phyloP scores from a whole-genome alignment of 108 stramenopile species.

The Seminavis robusta region DNA sequence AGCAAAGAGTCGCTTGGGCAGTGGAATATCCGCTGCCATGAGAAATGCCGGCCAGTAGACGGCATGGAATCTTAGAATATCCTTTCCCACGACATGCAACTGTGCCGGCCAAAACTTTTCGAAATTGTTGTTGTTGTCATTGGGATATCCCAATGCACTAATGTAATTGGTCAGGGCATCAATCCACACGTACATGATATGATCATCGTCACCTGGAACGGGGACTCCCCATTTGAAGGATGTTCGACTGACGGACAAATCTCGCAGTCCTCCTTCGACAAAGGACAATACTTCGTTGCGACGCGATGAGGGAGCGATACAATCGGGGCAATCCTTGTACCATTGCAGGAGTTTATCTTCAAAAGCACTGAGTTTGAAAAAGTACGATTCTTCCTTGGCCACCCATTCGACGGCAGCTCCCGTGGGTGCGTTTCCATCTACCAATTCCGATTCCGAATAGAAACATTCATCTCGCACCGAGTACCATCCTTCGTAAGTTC shows the following conservation, averaged over 20 bases:
- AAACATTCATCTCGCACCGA: conserved; percentile 96
- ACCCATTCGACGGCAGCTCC: conserved; percentile 93
- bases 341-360: conserved; percentile 77
- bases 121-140: conserved; percentile 46
- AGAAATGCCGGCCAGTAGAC: conserved; percentile 98
- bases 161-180: conserved; percentile 97
- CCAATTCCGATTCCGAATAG: conserved; percentile 91
- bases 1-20: conserved; percentile 90
- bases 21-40: conserved; percentile 92
- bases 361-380: conserved; percentile 89
- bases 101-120: conserved; percentile 85
- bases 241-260: conserved; percentile 90
- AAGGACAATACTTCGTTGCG: conserved; percentile 87
- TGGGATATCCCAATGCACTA: conserved; percentile 87
- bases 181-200: conserved; percentile 99
- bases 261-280: conserved; percentile 83
- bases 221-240: conserved; percentile 94
- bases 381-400: conserved; percentile 95
- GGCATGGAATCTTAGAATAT: conserved; percentile 96
- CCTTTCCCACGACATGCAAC: conserved; percentile 96
- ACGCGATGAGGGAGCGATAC: conserved; percentile 86
- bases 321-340: conserved; percentile 80
- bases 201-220: conserved; percentile 86
- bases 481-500: conserved; percentile 97
- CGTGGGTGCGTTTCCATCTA: conserved; percentile 92